Evolutionary conservation across 2,329 filamentous ascomycete species (phyloP).

Genomic region (Scorias spongiosa): DNA sequence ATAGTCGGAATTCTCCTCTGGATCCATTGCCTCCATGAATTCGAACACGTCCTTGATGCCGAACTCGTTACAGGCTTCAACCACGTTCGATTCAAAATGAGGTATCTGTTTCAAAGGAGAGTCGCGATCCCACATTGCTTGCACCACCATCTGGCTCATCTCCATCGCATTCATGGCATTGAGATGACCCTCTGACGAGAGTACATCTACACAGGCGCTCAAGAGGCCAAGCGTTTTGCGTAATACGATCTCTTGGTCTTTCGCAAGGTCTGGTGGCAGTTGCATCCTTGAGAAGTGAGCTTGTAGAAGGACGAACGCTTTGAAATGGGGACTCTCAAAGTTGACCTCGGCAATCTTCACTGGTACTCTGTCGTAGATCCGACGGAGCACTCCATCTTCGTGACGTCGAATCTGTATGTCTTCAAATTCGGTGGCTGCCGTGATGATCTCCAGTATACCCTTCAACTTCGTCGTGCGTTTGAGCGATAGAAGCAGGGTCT

Average conservation of each 20-base stretch:
- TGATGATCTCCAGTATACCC: conserved; percentile 91
- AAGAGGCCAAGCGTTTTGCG: conserved; percentile 74
- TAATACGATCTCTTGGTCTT: conserved; percentile 83
- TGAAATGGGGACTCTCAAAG: conserved; percentile 94
- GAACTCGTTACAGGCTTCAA: conserved; percentile 67
- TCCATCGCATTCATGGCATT: conserved; percentile 99
- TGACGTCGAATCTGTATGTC: conserved; percentile 86
- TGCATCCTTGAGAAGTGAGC: conserved; percentile 97
- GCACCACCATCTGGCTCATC: conserved; percentile 97
- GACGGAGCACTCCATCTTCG: conserved; percentile 72
- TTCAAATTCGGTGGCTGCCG: conserved; percentile 93
- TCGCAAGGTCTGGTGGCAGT: conserved; percentile 83
- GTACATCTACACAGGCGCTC: conserved; percentile 83
- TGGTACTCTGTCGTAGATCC: conserved; percentile 85
- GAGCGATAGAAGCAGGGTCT: conserved; percentile 88
- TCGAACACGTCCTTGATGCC: conserved; percentile 88
- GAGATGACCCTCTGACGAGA: conserved; percentile 87
- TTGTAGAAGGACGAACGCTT: conserved; percentile 91
- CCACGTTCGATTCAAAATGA: conserved; percentile 71
- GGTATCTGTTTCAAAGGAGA: conserved; percentile 95
- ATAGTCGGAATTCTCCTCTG: conserved; percentile 77
- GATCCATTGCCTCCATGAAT: conserved; percentile 98
- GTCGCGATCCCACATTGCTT: conserved; percentile 98
- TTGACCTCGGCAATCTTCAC: conserved; percentile 84
- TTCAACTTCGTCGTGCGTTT: conserved; percentile 85